Base-by-base conservation (phyloP, 768 basidiomycete genomes). In the Lactarius quietus region DNA sequence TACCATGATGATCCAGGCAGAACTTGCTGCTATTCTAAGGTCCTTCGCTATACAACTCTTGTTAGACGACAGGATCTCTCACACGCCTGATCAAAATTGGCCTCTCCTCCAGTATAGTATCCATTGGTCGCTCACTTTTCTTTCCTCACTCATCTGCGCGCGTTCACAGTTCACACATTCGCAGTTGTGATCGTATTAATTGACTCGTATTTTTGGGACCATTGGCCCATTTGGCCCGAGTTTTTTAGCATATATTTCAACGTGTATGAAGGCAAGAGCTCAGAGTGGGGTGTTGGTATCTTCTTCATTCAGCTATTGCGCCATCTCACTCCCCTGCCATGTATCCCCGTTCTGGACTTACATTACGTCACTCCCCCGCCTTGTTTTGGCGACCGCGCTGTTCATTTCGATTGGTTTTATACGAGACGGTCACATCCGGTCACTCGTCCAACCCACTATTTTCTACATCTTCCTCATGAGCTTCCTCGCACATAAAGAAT, bases 141-240 rank as follows among this genome's bases (percentile, higher is more conserved):
- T 48, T 9, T 15, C 29, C 12, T 8, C 45, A 3, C 39, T 1
- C 48, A 17, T 43, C 14, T 9, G 1, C 18, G 17, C 23, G 26
- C 6, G 36, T 35, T 52, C 20, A 60, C 18, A 5, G n/a, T n/a
- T n/a, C n/a, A n/a, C n/a, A n/a, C 48, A 23, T 6, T 41, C 33
- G 12, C 51, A 92, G 92, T 76, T 3, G 63, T 86, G 3, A 91
- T 91, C 0, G 71, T 87, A 1, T 15, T 72, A 0, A 78, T 95
- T 31, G 97, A 99, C 74, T 91, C 92, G 0, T 89, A 89, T 77
- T 90, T 96, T 75, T 98, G 96, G 94, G 72, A 81, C 61, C 77
- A 76, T 69, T 82, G 78, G 70, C 80, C 84, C 6, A n/a, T n/a
- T n/a, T n/a, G n/a, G n/a, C n/a, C n/a, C n/a, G n/a, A n/a, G n/a